These are phyloP conservation scores for Kwoniella shivajii DNA, from an alignment of 1,284 basidiomycete species.

Conservation along the genomic window DNA sequence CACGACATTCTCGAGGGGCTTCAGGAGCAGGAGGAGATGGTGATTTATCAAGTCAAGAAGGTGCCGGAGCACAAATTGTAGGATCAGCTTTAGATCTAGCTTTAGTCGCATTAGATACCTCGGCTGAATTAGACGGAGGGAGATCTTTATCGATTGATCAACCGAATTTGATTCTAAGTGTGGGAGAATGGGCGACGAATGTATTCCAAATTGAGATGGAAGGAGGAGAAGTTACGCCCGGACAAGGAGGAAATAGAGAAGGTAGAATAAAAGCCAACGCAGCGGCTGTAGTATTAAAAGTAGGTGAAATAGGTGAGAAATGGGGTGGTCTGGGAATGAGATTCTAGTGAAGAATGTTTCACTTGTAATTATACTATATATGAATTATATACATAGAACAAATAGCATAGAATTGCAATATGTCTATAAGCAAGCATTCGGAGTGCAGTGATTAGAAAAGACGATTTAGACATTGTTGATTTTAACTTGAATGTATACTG, in stretches of 20 bases:
- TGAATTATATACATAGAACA: no score
- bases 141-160: conserved; percentile 73
- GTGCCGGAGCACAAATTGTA: conserved; percentile 67
- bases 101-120: conserved; percentile 73
- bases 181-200: conserved; percentile 76
- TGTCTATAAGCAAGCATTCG: no score
- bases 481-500: no score
- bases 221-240: conserved; percentile 62
- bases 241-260: conserved; percentile 63
- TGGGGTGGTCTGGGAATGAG: conserved; percentile 61
- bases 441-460: no score
- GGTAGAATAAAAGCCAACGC: conserved; percentile 64
- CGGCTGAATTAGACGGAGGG: conserved; percentile 73
- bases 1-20: no score
- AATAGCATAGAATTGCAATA: no score
- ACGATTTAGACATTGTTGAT: no score
- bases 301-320: conserved; percentile 71
- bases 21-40: conserved; percentile 48
- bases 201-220: conserved; percentile 69
- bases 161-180: conserved; percentile 67
- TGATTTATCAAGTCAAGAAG: no score
- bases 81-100: conserved; percentile 74
- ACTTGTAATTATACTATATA: no score
- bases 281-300: conserved; percentile 77
- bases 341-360: not conserved